Base-by-base conservation (phyloP, 306 rosid species). In the Quillaja saponaria region DNA sequence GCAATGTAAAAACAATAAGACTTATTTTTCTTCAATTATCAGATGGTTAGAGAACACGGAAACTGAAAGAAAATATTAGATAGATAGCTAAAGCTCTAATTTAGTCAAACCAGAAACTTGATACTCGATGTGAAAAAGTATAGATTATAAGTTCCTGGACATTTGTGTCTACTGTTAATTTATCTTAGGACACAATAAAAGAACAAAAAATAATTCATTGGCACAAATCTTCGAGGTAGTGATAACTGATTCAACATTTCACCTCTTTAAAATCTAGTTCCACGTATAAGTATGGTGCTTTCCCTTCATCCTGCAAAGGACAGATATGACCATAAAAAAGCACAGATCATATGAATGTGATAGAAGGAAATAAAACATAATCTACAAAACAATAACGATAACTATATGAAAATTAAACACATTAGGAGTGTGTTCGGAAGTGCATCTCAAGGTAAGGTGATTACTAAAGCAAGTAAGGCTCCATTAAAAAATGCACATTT, bases 221-320 rank as follows among this genome's bases (percentile, higher is more conserved):
- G 9, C 37, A 63, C 53, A 62, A 68, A 71, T 72, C 74, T 28
- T 18, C 15, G 28, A 12, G 20, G 64, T 31, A 68, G 38, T 31
- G 46, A 18, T 55, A 28, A 35, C 37, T 53, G 62, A 54, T 51
- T 57, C 67, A 63, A 68, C 67, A 34, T 45, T 58, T 10, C 46
- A 94, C 99, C 99, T 89, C 99, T 77, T 83, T 83, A 75, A 94
- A 94, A 79, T 94, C 99, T 71, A 89, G 69, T 79, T 94, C 97
- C 62, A 94, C 99, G 6, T 94, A 94, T 60, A 91, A 79, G 74
- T 80, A 50, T 0, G 95, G 95, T 62, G 88, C 90, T 63, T 68
- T 86, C 67, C 90, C 95, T 67, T 87, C 99, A 63, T 87, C 85
- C 99, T 88, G 87, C n/a, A 49, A 76, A 52, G 50, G 69, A 51